Evolutionary conservation across 768 basidiomycete species (phyloP).

Genomic region (Suillus plorans): DNA sequence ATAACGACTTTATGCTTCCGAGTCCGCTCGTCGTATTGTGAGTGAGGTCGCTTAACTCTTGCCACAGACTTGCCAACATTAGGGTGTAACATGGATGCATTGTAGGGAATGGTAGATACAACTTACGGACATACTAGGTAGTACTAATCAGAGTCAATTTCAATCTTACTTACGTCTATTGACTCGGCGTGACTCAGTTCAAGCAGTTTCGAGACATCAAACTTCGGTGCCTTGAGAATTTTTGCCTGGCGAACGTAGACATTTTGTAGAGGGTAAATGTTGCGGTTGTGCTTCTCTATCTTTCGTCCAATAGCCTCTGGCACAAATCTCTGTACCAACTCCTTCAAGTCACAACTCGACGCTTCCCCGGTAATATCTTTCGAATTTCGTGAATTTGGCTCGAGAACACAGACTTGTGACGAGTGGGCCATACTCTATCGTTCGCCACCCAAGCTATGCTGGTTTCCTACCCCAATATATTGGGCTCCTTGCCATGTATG

Average conservation of each 20-base stretch:
- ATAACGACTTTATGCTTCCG: too few relatives aligned
- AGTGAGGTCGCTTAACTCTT: too few relatives aligned
- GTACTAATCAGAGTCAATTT: too few relatives aligned
- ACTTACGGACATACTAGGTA: too few relatives aligned
- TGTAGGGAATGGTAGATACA: too few relatives aligned
- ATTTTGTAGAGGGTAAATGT: conserved; percentile 99
- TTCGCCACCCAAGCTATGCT: conserved; percentile 23
- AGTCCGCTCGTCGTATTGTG: too few relatives aligned
- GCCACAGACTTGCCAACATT: too few relatives aligned
- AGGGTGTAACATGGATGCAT: too few relatives aligned
- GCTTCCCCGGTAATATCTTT: conserved; percentile 99
- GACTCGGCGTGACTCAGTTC: conserved; percentile 97
- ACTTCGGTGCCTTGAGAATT: conserved; percentile 97
- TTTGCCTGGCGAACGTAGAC: conserved; percentile 99
- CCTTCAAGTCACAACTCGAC: conserved; percentile 96
- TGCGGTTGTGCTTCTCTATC: conserved; percentile 96
- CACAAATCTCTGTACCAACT: conserved; percentile 97
- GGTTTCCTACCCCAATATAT: background rate
- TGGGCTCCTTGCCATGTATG: background rate
- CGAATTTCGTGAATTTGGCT: conserved; percentile 96
- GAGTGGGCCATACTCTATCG: conserved; percentile 21
- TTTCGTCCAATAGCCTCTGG: conserved; percentile 99
- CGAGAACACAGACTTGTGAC: conserved; percentile 52
- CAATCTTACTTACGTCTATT: conserved; percentile 83
- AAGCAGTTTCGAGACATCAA: conserved; percentile 91